Evolutionary conservation across 164 flowering plant species (phyloP), one percentile per base, ranked within the genome.

Genomic region (Stephania japonica): DNA sequence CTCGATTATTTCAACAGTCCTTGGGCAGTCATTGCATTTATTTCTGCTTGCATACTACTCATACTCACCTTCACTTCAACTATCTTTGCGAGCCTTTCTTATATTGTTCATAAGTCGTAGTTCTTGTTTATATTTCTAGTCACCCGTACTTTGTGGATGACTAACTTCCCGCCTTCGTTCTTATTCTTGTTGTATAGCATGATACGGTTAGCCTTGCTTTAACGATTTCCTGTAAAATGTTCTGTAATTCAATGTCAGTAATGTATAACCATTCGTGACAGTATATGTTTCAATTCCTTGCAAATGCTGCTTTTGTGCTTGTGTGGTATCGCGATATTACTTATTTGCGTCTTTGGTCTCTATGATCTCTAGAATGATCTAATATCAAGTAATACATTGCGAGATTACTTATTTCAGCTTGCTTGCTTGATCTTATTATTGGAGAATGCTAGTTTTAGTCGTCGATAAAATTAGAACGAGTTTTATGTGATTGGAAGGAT

Each of bases 1-100:
- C 70, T 70, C 3, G 61, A 73, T 32, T 53, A 77, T 26, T 63
- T 72, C 27, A 64, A 50, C 69, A 69, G 12, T 69, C 75, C 75
- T 12, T 77, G 72, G 75, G 41, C 75, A 1, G 42, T 32, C 18
- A 1, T 73, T 69, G 63, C 70, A 6, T 7, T 67, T 43, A 6
- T 7, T 13, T 75, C 67, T 59, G 75, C 78, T 0, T 32, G n/a
- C 38, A 13, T 76, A 5, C 69, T 77, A 14, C 64, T 77, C 6
- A 3, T 62, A 19, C 69, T 77, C 56, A 63, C 79, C 19, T 47
- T 69, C 24, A 1, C 13, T 18, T 53, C 70, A 27, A 69, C 76
- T 38, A 26, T 70, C 24, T 65, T 50, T 49, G 41, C 74, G 16
- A 24, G 70, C 4, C 69, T 81, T 21, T 53, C 82, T 16, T 76